Base-by-base conservation (phyloP, 202 grass and related monocot genomes). In the Brachypodium distachyon region DNA sequence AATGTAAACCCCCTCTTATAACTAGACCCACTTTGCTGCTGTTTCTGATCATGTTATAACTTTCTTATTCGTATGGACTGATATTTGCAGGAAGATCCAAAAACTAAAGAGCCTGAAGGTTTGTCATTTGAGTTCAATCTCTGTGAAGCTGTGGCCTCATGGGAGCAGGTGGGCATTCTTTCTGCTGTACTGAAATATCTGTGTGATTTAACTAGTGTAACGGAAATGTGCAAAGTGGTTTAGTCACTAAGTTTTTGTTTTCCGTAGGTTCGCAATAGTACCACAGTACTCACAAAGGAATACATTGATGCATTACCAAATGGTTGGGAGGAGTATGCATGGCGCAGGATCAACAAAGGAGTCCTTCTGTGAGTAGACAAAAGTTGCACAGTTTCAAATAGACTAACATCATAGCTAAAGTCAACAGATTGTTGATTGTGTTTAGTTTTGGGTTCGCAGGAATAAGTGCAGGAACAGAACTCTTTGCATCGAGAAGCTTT, bases 271-370 rank as follows among this genome's bases (percentile, higher is more conserved):
- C 81, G 89, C 61, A 98, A 98, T 62, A 98, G 96, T 83, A 89
- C 96, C 26, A 98, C 89, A 46, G 67, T 98, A 90, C 89, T 98
- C 2, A 98, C 96, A 22, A 95, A 92, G 55, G 96, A 95, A 78
- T 98, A 92, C 37, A 95, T 98, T 72, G 96, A 98, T 87, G 80
- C 91, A 70, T 61, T 98, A 62, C 91, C 85, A 81, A 84, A 95
- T 95, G 96, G 96, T 48, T 98, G 96, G 96, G 85, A 95, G 79
- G 91, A 90, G 34, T 98, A 98, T 84, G 96, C 96, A 73, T 98
- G 96, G 96, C 87, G 60, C 44, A 90, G 91, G 62, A 95, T 98
- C 74, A 98, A 98, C 81, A 98, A 95, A 88, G 96, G 96, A 95
- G 74, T 68, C 19, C 75, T 85, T 82, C 84, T 95, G 91, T 98